phyloP scores from a whole-genome alignment of 2,329 filamentous ascomycete genomes.

The Penicillium hordei region DNA sequence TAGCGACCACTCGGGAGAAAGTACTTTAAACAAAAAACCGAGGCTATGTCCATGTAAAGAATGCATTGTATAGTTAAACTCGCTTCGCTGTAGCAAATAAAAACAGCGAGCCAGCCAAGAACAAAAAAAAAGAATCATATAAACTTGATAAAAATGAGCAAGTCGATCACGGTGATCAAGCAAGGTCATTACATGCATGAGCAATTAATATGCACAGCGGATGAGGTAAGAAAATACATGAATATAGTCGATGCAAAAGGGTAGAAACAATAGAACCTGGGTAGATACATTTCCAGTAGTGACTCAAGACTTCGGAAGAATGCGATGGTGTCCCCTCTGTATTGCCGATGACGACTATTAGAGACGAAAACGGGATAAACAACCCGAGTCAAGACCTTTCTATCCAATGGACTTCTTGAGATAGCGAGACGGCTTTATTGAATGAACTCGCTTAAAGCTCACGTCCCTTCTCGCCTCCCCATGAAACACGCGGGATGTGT shows the following conservation, averaged over 20 bases:
- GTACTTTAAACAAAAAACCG: too few relatives aligned
- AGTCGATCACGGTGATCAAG: not conserved
- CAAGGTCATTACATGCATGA: slow-evolving; percentile 5
- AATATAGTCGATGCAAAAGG: not conserved
- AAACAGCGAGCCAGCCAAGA: not conserved
- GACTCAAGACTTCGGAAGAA: not conserved
- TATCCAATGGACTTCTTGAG: not conserved
- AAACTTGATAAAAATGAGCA: slow-evolving; percentile 3
- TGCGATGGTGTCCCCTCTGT: not conserved
- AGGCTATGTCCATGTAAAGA: slow-evolving; percentile 1
- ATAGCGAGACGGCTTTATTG: not conserved
- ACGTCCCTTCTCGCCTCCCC: slow-evolving; percentile 44
- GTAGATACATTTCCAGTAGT: not conserved
- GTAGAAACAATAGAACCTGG: not conserved
- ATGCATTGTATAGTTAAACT: slow-evolving; percentile 14
- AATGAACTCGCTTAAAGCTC: slow-evolving; percentile 9
- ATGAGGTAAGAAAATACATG: slow-evolving; percentile 10
- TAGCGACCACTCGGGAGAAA: not conserved
- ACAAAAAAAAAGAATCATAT: slow-evolving; percentile 3
- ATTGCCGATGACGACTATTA: not conserved
- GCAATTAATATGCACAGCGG: slow-evolving; percentile 5
- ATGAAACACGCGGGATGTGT: slow-evolving; percentile 40
- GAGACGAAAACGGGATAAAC: not conserved
- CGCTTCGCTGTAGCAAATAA: slow-evolving; percentile 11
- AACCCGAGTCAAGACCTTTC: not conserved